A percentile compares a stretch with the other conserved stretches of the same genome.
phyloP scores from a whole-genome alignment of 768 basidiomycete species.

The Tricholoma furcatifolium region DNA sequence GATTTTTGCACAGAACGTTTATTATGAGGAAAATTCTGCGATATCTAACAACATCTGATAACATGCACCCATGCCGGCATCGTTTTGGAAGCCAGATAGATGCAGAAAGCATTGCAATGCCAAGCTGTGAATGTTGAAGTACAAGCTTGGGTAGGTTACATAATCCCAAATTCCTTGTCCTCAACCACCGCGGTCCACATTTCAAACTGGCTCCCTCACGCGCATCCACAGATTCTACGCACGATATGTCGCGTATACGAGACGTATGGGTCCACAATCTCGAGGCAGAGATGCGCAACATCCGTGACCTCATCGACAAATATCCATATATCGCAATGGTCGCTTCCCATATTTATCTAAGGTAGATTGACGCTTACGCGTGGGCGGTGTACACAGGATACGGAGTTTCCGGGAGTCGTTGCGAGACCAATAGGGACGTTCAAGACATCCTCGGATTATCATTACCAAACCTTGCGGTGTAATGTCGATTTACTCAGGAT shows the following conservation, averaged over 20 bases:
- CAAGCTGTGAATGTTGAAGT: neutral
- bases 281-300: conserved; percentile 86
- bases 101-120: neutral
- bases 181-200: neutral
- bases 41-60: too few species aligned
- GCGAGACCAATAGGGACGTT: conserved; percentile 95
- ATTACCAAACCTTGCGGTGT: conserved; percentile 99
- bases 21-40: too few species aligned
- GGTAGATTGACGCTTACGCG: conserved; percentile 21
- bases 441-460: conserved; percentile 96
- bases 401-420: conserved; percentile 98
- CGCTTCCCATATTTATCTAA: conserved; percentile 31
- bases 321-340: conserved; percentile 97
- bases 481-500: conserved; percentile 98
- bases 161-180: conserved; percentile 1
- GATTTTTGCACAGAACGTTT: too few species aligned
- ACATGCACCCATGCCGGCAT: too few species aligned
- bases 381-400: conserved; percentile 61
- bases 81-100: too few species aligned
- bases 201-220: conserved; percentile 20
- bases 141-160: neutral
- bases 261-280: conserved; percentile 97
- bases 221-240: conserved; percentile 17
- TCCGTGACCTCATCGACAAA: conserved; percentile 83
- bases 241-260: conserved; percentile 74